Conservation (phyloP, 345 rosid species). For the Combretum micranthum region DNA sequence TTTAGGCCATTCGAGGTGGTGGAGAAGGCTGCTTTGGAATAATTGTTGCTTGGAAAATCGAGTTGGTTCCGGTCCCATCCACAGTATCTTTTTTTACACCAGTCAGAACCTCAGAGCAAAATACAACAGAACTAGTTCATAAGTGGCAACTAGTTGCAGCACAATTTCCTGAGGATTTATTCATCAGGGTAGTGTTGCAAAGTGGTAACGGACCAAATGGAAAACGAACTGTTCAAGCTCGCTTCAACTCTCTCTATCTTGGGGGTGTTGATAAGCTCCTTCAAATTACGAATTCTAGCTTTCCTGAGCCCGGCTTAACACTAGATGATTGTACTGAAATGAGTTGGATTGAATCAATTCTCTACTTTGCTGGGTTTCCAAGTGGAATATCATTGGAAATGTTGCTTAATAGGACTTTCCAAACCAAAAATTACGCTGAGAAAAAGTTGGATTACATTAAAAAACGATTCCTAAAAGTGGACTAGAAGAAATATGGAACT, state of each 20-base stretch:
- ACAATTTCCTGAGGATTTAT: constrained; percentile 19
- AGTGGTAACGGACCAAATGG: constrained; percentile 1
- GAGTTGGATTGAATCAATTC: constrained; percentile 37
- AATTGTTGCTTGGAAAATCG: constrained; percentile 38
- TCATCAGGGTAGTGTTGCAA: constrained; percentile 15
- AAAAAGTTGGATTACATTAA: constrained; percentile 25
- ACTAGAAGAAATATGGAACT: constrained; percentile 17
- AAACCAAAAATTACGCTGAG: constrained; percentile 5
- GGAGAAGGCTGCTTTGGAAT: constrained; percentile 48
- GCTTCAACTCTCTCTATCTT: constrained; percentile 11
- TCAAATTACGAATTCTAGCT: constrained; percentile 7
- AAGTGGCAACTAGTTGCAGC: constrained; percentile 36
- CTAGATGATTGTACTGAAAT: too few species aligned
- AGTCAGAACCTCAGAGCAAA: constrained; percentile 22
- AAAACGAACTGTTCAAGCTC: constrained; percentile 6
- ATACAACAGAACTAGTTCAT: constrained; percentile 22
- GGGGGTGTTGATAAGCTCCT: constrained; percentile 12
- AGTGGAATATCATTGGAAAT: constrained; percentile 11
- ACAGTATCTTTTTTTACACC: constrained; percentile 35
- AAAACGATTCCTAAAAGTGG: constrained; percentile 18
- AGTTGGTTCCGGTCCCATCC: constrained; percentile 33
- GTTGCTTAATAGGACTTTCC: constrained; percentile 8
- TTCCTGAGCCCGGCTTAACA: constrained; percentile 23
- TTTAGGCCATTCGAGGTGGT: constrained; percentile 59
- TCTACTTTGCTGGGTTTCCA: constrained; percentile 11